Percentiles rank a stretch among this genome's conserved stretches.
Conservation (phyloP, 305 asterid genomes). For the Fraxinus dipetala region DNA sequence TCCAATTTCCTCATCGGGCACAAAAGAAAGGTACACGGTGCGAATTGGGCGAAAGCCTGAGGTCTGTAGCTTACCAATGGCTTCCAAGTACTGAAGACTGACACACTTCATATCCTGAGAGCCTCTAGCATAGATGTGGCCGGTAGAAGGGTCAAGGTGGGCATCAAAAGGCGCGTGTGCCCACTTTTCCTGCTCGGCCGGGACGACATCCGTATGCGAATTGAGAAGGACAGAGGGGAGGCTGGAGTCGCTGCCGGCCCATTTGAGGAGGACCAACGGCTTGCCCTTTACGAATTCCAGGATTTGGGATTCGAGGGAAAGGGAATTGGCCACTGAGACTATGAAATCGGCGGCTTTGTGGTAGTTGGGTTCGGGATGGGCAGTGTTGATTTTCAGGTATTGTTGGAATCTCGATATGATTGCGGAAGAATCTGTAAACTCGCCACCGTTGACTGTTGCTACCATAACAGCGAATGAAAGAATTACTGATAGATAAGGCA, state of each 20-base stretch:
- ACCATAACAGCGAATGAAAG: constrained; percentile 21
- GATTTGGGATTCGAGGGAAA: constrained; percentile 51
- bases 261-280: constrained; percentile 69
- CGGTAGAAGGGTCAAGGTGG: constrained; percentile 53
- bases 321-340: constrained; percentile 58
- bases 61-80: constrained; percentile 65
- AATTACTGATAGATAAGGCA: constrained; percentile 15
- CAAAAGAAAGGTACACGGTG: constrained; percentile 69
- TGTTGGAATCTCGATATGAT: constrained; percentile 74
- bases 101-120: constrained; percentile 98
- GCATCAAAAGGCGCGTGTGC: constrained; percentile 72
- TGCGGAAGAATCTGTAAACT: constrained; percentile 32
- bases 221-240: constrained; percentile 83
- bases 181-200: constrained; percentile 83
- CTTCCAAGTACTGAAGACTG: constrained; percentile 84
- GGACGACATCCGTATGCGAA: constrained; percentile 95
- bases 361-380: constrained; percentile 82
- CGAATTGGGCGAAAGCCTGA: constrained; percentile 67
- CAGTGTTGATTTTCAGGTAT: constrained; percentile 75
- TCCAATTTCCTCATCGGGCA: constrained; percentile 96
- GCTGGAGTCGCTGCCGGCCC: constrained; percentile 64
- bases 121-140: constrained; percentile 83
- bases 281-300: constrained; percentile 64
- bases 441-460: constrained; percentile 15
- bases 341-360: constrained; percentile 62